Base-by-base conservation (phyloP, 805 yeast genomes). In the Ogataea angusta region DNA sequence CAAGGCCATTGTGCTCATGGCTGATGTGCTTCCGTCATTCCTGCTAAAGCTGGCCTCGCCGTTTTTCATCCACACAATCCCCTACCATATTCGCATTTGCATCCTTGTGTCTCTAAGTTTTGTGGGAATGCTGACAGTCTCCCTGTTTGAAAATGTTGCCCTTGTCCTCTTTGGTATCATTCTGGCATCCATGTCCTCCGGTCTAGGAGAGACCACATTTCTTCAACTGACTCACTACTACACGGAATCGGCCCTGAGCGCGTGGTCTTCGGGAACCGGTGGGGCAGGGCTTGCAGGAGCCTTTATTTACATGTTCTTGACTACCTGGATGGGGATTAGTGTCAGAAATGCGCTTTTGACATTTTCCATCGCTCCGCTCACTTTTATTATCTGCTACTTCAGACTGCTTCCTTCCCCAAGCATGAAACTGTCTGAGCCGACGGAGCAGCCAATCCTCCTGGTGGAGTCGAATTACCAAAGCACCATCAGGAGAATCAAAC, bases 191-290 rank as follows among this genome's bases (percentile, higher is more conserved):
- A 49, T 78, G 3, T 81, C 95, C 13, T 82, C 95, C 0, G 98
- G 98, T 0, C 64, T 90, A 17, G 99, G 99, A 0, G 99, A 91
- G 58, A 68, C 85, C 5, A 86, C 96, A 0, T 91, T 91, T 50
- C 64, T 91, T 30, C 95, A 86, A 59, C 65, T 91, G 60, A 87
- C 96, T 1, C 96, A 90, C 57, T 82, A 69, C 52, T 88, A 79
- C 59, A 72, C 69, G 14, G 69, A 70, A 13, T 23, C 37, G 10
- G 69, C 95, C 4, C 67, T 91, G 33, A 78, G 82, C 36, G 97
- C 95, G 0, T 91, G 95, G 78, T 85, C 95, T 15, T 76, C 89
- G 6, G 99, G 99, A 1, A 91, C 98, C 0, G 98, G 99, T 3
- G 95, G 88, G 14, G 98, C 99, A 1, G 99, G 99, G 0, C 60